These are phyloP conservation scores for Bretziella fagacearum DNA, from an alignment of 2,329 filamentous ascomycete genomes.

Conservation along the genomic window DNA sequence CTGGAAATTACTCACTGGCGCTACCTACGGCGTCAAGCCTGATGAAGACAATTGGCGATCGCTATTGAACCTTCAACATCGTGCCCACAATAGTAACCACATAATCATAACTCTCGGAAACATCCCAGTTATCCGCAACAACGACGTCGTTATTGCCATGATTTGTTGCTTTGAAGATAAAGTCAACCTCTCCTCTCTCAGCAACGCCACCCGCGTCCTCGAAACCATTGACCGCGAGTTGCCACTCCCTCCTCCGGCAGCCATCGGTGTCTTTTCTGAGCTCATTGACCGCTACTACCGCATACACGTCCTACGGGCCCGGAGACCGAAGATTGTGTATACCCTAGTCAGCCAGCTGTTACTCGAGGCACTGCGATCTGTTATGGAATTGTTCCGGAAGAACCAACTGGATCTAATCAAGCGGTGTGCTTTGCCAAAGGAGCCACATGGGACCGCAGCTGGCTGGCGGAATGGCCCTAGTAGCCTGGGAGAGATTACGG, in stretches of 20 bases:
- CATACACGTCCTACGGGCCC: background rate
- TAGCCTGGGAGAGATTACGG: background rate
- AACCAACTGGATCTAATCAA: constrained; percentile 9
- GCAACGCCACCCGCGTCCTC: constrained; percentile 47
- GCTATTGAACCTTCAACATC: constrained; percentile 50
- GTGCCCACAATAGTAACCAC: constrained; percentile 46
- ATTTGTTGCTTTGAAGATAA: constrained; percentile 51
- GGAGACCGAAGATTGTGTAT: background rate
- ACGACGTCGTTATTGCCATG: constrained; percentile 13
- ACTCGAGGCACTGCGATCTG: background rate
- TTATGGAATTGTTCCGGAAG: constrained; percentile 4
- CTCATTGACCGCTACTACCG: constrained; percentile 11
- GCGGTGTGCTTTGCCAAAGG: background rate
- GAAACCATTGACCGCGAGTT: constrained; percentile 33
- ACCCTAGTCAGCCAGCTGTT: background rate
- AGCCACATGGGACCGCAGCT: background rate
- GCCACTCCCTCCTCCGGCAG: constrained; percentile 16
- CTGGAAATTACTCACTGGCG: constrained; percentile 54
- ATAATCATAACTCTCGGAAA: constrained; percentile 40
- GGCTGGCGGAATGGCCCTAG: background rate
- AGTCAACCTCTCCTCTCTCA: constrained; percentile 53
- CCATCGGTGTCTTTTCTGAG: constrained; percentile 5
- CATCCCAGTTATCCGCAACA: constrained; percentile 29
- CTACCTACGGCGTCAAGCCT: constrained; percentile 42
- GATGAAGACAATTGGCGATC: constrained; percentile 54